Evolutionary conservation across 495 filamentous ascomycete species (phyloP).

Genomic region (Bathelium albidoporum): DNA sequence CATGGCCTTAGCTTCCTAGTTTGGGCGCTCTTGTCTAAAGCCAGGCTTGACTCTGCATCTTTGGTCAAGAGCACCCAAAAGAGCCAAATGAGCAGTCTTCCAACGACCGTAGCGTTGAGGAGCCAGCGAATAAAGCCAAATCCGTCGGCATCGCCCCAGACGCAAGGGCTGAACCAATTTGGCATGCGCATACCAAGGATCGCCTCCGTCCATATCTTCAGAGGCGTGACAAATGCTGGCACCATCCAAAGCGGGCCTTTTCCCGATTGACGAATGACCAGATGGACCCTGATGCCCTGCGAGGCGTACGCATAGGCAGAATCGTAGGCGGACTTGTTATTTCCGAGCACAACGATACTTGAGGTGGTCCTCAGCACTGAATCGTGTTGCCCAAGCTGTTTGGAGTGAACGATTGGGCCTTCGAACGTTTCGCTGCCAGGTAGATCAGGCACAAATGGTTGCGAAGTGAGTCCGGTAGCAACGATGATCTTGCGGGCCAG

Average conservation of each 20-base stretch:
- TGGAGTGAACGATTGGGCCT: constrained; percentile 53
- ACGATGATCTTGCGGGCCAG: constrained; percentile 52
- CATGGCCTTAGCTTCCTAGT: background rate
- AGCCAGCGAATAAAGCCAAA: constrained; percentile 39
- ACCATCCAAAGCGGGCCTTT: constrained; percentile 67
- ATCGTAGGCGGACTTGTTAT: constrained; percentile 69
- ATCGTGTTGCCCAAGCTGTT: background rate
- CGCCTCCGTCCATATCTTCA: constrained; percentile 51
- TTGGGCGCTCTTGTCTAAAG: background rate
- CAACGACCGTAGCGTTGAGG: constrained; percentile 57
- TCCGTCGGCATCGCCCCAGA: constrained; percentile 50
- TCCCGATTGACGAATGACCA: constrained; percentile 69
- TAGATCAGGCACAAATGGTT: constrained; percentile 41
- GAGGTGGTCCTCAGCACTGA: constrained; percentile 25
- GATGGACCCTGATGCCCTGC: constrained; percentile 57
- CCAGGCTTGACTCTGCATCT: background rate
- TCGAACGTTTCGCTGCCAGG: constrained; percentile 42
- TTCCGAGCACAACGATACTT: constrained; percentile 54
- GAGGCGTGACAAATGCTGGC: constrained; percentile 49
- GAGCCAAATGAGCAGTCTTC: constrained; percentile 45
- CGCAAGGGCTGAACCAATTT: constrained; percentile 55
- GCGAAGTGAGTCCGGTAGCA: constrained; percentile 59
- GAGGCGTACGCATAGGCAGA: constrained; percentile 59
- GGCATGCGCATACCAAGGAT: constrained; percentile 53
- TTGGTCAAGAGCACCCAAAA: constrained; percentile 1